Base-by-base conservation (phyloP, 495 filamentous ascomycete species). In the Cryomyces antarcticus region DNA sequence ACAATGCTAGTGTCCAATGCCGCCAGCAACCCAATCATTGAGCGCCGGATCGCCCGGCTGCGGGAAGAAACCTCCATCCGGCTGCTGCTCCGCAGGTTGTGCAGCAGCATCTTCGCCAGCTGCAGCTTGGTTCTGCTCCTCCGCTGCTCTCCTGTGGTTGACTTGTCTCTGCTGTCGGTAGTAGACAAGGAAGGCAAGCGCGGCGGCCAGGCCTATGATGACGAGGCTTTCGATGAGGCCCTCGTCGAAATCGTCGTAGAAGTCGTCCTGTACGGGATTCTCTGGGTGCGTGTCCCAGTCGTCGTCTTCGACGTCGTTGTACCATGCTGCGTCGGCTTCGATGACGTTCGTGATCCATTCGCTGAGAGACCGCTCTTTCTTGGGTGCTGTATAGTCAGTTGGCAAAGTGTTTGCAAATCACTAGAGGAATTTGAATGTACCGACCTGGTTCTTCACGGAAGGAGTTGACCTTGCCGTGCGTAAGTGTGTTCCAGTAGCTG, bases 401-500 rank as follows among this genome's bases (percentile, higher is more conserved):
- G 2, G 17, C 17, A 24, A 52, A 46, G 41, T 42, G 39, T 48
- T n/a, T 40, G 38, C 2, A 42, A 11, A 31, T 29, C 5, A 31
- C 40, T 41, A 31, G 27, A 24, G 17, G 17, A 24, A 24, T 24
- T 24, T 24, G 17, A 2, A 24, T 24, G 45, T 42, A 27, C 27
- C 4, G 11, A 93, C 87, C 70, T 55, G 81, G 77, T 33, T 93
- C 87, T 37, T 89, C 79, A 42, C 77, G 80, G 42, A 99, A 95
- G 5, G 77, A 78, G 48, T 96, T 93, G 49, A 96, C 71, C 37
- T 79, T 71, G 12, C 89, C 89, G 53, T 86, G 70, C 0, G 84
- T 95, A 45, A 96, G 65, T 0, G 77, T 82, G 47, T 99, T 96
- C 89, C 89, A 99, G 46, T 77, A 82, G 54, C 83, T 87, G 44